These are phyloP conservation scores for Verticillium nubilum DNA, from an alignment of 2,329 filamentous ascomycete species.

Conservation along the genomic window DNA sequence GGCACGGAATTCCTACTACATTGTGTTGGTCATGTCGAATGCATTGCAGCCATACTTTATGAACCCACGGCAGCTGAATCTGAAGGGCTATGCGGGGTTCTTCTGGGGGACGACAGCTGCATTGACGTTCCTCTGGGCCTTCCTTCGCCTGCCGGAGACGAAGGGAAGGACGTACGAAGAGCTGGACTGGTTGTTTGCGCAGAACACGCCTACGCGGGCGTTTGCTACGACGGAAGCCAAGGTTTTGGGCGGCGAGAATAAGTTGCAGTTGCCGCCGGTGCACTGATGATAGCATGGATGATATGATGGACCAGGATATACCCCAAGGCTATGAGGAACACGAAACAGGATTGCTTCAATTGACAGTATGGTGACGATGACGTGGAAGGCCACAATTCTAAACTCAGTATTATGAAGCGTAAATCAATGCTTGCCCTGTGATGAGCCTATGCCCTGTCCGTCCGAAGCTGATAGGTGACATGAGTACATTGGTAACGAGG, in stretches of 20 bases:
- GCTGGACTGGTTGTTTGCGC: conserved; percentile 23
- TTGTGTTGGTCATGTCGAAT: conserved; percentile 17
- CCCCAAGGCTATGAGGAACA: no score
- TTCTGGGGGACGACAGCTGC: conserved; percentile 30
- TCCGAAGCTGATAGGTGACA: no score
- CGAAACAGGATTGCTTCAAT: no score
- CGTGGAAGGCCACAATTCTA: no score
- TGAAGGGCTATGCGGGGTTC: conserved; percentile 30
- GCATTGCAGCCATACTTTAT: conserved; percentile 11
- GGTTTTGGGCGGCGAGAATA: not conserved
- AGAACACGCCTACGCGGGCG: conserved; percentile 2
- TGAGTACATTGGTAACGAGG: no score
- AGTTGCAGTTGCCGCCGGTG: not conserved
- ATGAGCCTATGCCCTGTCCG: no score
- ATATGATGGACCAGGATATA: no score
- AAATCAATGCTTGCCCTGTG: no score
- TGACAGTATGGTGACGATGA: no score
- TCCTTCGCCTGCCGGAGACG: conserved; percentile 33
- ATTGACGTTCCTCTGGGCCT: conserved; percentile 35
- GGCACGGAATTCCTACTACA: conserved; percentile 22
- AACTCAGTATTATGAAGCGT: no score
- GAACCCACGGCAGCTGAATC: conserved; percentile 20
- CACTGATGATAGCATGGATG: not conserved
- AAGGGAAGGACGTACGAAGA: conserved; percentile 22
- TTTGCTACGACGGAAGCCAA: not conserved